Evolutionary conservation across 441 rosid genomes (phyloP), one percentile per base, ranked within the genome.

Genomic region (Melastoma candidum): DNA sequence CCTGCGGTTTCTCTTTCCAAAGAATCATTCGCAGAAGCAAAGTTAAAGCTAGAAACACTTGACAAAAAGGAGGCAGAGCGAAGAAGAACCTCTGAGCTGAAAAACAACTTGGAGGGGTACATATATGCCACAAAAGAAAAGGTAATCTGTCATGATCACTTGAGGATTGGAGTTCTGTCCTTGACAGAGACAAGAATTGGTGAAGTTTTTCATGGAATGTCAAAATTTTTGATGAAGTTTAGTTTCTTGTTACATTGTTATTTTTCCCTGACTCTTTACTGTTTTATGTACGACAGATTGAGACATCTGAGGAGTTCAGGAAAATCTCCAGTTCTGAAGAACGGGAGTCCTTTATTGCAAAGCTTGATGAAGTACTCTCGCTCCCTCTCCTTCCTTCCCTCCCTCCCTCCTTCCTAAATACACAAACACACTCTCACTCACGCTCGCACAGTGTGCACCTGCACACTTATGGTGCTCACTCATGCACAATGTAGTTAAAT

Each of bases 101-200:
- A 89, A 69, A 93, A 93, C 75, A 73, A 77, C 72, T 85, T 93
- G 74, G 99, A 93, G 70, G 83, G 83, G 48, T 93, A 93, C 65
- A 83, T 93, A 64, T 93, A 93, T 74, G 80, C 93, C 45, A 89
- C 96, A 13, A 93, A 93, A 81, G 99, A 93, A 65, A 83, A 89
- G 95, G 99, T 90, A 22, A 49, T 63, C 46, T 49, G 8, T 8
- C 41, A 32, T 32, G 41, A 32, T 32, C 41, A 57, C 29, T 44
- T 44, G 51, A 36, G 12, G 27, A 27, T n/a, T 36, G 13, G 11
- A 24, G 13, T 14, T 52, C 26, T 17, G 32, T 52, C 56, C 32
- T 13, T 52, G 56, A 36, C 7, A 32, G 7, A 32, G 41, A 29
- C 7, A 29, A 29, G 36, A 29, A 6, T 29, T 29, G 41, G 8